A percentile compares a stretch with the other conserved stretches of the same genome.
Evolutionary conservation across 345 rosid species (phyloP).

Genomic region (Camelina laxa): DNA sequence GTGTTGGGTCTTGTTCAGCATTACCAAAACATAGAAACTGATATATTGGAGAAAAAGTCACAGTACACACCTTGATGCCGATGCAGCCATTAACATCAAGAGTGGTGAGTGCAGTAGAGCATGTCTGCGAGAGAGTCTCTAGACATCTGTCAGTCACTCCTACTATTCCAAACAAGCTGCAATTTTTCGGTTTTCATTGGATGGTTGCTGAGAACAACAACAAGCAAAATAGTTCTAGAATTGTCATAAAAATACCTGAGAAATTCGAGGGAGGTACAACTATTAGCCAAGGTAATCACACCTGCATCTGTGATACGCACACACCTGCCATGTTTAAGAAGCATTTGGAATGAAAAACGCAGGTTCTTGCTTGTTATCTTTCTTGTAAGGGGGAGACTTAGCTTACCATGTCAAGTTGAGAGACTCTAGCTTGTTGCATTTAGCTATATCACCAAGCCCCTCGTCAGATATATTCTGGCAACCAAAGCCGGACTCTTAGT

Average conservation of each 20-base stretch:
- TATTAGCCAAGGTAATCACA: slow-evolving; percentile 70
- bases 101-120: slow-evolving; percentile 72
- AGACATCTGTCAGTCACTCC: slow-evolving; percentile 87
- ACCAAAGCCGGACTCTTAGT: slow-evolving; percentile 24
- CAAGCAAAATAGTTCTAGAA: slow-evolving; percentile 9
- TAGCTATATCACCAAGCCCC: slow-evolving; percentile 73
- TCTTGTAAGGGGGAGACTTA: slow-evolving; percentile 8
- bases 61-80: slow-evolving; percentile 69
- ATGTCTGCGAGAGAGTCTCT: slow-evolving; percentile 70
- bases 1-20: neutral
- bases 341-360: slow-evolving; percentile 13
- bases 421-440: slow-evolving; percentile 66
- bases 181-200: slow-evolving; percentile 21
- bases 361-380: slow-evolving; percentile 18
- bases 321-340: slow-evolving; percentile 61
- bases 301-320: slow-evolving; percentile 77
- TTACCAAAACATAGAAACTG: neutral
- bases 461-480: slow-evolving; percentile 88
- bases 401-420: slow-evolving; percentile 92
- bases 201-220: neutral
- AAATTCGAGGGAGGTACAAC: slow-evolving; percentile 79
- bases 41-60: neutral
- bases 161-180: slow-evolving; percentile 95
- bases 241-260: slow-evolving; percentile 57
- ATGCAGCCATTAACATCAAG: slow-evolving; percentile 94